Conservation (phyloP, 805 yeast genomes). For the Suhomyces sp. region DNA sequence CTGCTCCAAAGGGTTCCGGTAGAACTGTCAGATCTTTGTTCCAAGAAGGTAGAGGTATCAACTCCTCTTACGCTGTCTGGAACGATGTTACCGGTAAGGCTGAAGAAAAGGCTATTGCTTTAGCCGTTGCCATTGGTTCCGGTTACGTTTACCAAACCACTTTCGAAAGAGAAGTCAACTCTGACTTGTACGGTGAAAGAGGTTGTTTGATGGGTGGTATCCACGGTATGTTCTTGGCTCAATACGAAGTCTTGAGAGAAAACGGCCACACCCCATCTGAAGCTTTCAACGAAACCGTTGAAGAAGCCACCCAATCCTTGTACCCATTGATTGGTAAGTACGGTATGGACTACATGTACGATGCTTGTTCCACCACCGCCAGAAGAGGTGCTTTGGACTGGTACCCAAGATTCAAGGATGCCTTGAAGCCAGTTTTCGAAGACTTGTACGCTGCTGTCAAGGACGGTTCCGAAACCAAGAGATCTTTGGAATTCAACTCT, state of each 20-base stretch:
- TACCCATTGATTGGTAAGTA: constrained; percentile 98
- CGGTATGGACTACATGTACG: constrained; percentile 99
- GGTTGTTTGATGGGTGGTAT: constrained; percentile 99
- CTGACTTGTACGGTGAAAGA: constrained; percentile 99
- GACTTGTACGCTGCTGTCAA: constrained; percentile 92
- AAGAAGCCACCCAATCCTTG: constrained; percentile 99
- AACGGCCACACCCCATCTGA: constrained; percentile 99
- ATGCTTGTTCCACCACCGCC: constrained; percentile 99
- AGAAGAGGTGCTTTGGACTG: constrained; percentile 99
- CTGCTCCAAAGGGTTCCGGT: constrained; percentile 99
- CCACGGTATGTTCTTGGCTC: constrained; percentile 99
- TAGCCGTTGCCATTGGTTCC: constrained; percentile 98
- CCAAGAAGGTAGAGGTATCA: constrained; percentile 99
- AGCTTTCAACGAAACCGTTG: constrained; percentile 99
- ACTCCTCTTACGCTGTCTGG: constrained; percentile 99
- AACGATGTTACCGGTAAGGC: constrained; percentile 99
- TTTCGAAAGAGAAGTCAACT: constrained; percentile 98
- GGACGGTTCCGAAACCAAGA: constrained; percentile 96
- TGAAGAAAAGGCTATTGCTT: constrained; percentile 97
- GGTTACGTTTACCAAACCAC: constrained; percentile 99
- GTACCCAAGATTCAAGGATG: constrained; percentile 99
- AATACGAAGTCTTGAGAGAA: constrained; percentile 99
- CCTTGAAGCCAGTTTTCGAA: constrained; percentile 97
- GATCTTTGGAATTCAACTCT: constrained; percentile 98
- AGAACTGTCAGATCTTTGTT: constrained; percentile 98